Evolutionary conservation across 2,329 filamentous ascomycete genomes (phyloP), one percentile per base, ranked within the genome.

Genomic region (Fusarium azukiicola): DNA sequence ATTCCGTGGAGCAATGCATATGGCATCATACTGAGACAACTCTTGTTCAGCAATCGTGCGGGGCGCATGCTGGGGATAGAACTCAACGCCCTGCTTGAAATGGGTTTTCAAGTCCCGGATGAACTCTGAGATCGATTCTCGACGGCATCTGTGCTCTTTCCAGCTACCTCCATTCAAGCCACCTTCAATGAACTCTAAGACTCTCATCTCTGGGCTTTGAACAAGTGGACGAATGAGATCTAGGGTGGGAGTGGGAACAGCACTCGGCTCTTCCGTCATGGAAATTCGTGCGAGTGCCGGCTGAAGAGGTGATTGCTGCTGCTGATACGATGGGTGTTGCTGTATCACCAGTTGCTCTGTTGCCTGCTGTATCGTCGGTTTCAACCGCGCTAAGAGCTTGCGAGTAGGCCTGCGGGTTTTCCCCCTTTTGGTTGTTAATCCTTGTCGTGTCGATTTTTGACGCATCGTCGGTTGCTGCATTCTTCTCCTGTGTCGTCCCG

Each of bases 1-100:
- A 54, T 54, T 54, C 50, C 50, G 50, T 54, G 50, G 50, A 54
- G 50, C 50, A 16, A 54, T 54, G 13, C 50, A 54, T 54, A 54
- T 27, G 13, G 23, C n/a, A 54, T 54, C 50, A 54, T 54, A 54
- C 50, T 54, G 50, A 54, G 50, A 27, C 27, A 54, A 54, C 50
- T 54, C 50, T 16, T 54, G 27, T 54, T 54, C 50, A 54, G 50
- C 50, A 32, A 54, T 54, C 14, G 27, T 54, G 13, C 50, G 50
- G 50, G 50, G n/a, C n/a, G 12, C n/a, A 54, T 54, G n/a, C n/a
- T 54, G 50, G 50, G 11, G 50, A 54, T 54, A 54, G 9, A 54
- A 54, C n/a, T 54, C 50, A 54, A 54, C 50, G 16, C 27, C 50
- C 50, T 54, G n/a, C 23, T 54, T 27, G 13, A 54, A 54, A 54